Evolutionary conservation across 495 filamentous ascomycete species (phyloP).

Genomic region (Hypoxylon fragiforme): DNA sequence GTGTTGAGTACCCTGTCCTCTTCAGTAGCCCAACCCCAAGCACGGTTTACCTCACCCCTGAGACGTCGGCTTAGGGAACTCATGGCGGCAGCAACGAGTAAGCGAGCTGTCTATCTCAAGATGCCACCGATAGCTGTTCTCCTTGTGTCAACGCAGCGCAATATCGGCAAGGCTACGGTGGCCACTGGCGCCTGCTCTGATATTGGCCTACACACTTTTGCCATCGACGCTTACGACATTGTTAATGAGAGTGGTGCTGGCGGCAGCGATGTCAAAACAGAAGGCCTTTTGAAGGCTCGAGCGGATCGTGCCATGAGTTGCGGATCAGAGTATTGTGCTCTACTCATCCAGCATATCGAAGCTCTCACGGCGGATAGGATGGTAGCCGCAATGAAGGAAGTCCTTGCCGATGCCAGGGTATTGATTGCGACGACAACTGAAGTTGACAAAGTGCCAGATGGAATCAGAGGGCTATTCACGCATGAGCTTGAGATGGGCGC

Average conservation of each 20-base stretch:
- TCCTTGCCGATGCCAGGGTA: conserved; percentile 71
- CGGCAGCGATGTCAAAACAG: conserved; percentile 89
- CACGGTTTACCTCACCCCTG: conserved; percentile 63
- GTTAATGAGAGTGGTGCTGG: conserved; percentile 84
- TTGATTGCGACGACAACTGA: conserved; percentile 93
- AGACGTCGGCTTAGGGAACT: conserved; percentile 81
- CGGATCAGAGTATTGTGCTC: conserved; percentile 76
- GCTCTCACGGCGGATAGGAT: conserved; percentile 90
- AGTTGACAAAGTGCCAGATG: conserved; percentile 89
- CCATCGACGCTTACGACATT: conserved; percentile 91
- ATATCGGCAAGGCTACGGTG: conserved; percentile 83
- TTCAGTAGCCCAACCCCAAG: conserved; percentile 35
- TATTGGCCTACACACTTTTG: conserved; percentile 86
- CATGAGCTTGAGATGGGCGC: conserved; percentile 94
- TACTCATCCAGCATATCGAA: conserved; percentile 86
- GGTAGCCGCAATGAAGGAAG: conserved; percentile 76
- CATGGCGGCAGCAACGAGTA: conserved; percentile 83
- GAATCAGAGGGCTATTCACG: conserved; percentile 85
- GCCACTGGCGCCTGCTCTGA: conserved; percentile 79
- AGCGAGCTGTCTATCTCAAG: conserved; percentile 79
- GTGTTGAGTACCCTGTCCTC: conserved; percentile 41
- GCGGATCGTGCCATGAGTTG: conserved; percentile 88
- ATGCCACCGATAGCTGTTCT: conserved; percentile 88
- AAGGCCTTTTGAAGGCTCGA: conserved; percentile 82
- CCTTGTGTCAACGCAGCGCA: conserved; percentile 83